Base-by-base conservation (phyloP, 352 stramenopile species). In the Blastocystis sp. region DNA sequence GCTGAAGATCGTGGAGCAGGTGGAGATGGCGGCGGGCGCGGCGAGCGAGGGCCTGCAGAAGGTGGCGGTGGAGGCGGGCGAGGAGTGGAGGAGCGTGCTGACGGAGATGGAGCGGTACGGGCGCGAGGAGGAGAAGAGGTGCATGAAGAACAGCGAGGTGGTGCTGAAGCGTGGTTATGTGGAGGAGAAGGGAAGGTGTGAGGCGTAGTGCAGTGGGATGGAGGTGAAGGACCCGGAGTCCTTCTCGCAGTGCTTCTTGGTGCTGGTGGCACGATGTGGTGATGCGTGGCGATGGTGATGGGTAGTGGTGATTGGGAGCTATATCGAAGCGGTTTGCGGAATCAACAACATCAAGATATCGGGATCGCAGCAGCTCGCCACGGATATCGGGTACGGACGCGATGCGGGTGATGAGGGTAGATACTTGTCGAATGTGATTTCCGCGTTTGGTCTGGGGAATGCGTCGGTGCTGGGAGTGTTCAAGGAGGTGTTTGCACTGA, bases 361-460 rank as follows among this genome's bases (percentile, higher is more conserved):
- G 14, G 65, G 65, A 0, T 21, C 65, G 34, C 65, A 76, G 43
- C 65, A 76, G 43, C 43, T 76, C 14, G 34, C 65, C 14, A 76
- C n/a, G 11, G 65, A 76, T 76, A 23, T 76, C 14, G 65, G 65
- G 65, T 76, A 76, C 23, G 34, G 7, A 17, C 17, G 43, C 10
- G n/a, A 38, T 43, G 65, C 14, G 11, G 65, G 52, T 59, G 34
- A 4, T 34, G 38, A 59, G 21, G 9, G 34, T 14, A 76, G 65
- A 28, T 76, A 76, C n/a, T 56, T 76, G 65, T 76, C 65, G 38
- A 76, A 76, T n/a, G 65, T 76, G 4, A 9, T 76, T 5, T 9
- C 65, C 10, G 65, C 65, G 9, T 76, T 76, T n/a, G 65, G 65
- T 28, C 14, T 76, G 23, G 65, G 65, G 9, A 76, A 76, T n/a